Percentiles rank a stretch among this genome's conserved stretches.
Conservation (phyloP, 2,329 filamentous ascomycete species). For the Aspergillus sp. region DNA sequence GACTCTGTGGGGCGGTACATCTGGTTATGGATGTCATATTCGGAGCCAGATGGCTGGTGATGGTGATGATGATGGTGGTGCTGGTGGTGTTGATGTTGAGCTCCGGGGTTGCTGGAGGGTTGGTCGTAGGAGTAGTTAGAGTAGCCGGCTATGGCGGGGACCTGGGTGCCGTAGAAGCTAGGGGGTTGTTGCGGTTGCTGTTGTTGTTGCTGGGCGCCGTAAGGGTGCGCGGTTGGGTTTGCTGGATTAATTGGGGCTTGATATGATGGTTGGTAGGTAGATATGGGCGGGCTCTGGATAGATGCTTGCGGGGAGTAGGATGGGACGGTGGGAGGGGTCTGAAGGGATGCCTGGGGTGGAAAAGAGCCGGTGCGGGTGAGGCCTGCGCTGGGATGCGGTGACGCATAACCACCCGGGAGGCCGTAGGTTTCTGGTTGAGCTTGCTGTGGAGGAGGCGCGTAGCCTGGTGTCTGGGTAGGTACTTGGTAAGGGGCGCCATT, state of each 20-base stretch:
- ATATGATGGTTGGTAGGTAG: constrained; percentile 36
- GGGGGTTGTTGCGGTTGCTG: constrained; percentile 17
- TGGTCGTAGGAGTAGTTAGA: constrained; percentile 50
- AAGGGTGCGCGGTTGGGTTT: constrained; percentile 43
- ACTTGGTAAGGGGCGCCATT: constrained; percentile 38
- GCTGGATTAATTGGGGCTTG: constrained; percentile 31
- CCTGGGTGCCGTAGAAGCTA: constrained; percentile 18
- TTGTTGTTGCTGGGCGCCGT: constrained; percentile 26
- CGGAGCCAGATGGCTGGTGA: constrained; percentile 27
- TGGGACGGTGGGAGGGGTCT: constrained; percentile 31
- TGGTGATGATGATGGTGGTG: constrained; percentile 11
- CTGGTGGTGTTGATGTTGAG: constrained; percentile 10
- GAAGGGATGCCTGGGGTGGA: constrained; percentile 30
- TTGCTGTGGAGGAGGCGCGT: constrained; percentile 25
- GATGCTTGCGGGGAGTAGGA: constrained; percentile 35
- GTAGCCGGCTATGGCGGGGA: constrained; percentile 42
- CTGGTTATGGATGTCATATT: constrained; percentile 52
- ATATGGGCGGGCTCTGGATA: constrained; percentile 31
- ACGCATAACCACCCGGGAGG: constrained; percentile 35
- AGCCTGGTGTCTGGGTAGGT: constrained; percentile 30
- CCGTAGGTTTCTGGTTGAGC: constrained; percentile 29
- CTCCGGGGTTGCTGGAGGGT: constrained; percentile 27
- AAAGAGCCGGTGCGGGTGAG: constrained; percentile 33
- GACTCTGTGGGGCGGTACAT: constrained; percentile 52
- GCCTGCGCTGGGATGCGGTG: constrained; percentile 43